phyloP scores from a whole-genome alignment of 75 land plant genomes.

The Adiantum capillusveneris region DNA sequence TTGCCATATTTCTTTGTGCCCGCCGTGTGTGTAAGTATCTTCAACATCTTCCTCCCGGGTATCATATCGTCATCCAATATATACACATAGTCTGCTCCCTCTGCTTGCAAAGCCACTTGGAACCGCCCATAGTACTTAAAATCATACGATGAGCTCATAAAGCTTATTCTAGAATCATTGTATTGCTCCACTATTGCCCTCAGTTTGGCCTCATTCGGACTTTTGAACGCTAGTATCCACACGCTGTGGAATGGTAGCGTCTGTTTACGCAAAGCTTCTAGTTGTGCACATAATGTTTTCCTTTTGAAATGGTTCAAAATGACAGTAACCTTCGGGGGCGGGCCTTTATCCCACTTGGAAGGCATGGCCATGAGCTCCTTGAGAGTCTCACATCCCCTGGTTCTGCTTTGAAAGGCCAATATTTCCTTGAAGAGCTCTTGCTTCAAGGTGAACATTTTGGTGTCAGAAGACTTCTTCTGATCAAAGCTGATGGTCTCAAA shows the following conservation, averaged over 20 bases:
- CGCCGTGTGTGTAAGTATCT: constrained; percentile 80
- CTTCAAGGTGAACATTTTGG: constrained; percentile 70
- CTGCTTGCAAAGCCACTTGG: constrained; percentile 89
- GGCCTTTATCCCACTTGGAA: constrained; percentile 50
- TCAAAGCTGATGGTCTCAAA: constrained; percentile 60
- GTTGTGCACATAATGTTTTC: constrained; percentile 86
- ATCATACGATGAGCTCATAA: constrained; percentile 82
- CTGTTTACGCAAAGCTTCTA: constrained; percentile 74
- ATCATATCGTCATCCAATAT: constrained; percentile 97
- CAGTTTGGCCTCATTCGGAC: constrained; percentile 60
- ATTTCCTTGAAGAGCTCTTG: constrained; percentile 70
- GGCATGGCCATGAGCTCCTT: constrained; percentile 73
- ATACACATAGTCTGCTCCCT: constrained; percentile 73
- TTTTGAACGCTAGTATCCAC: constrained; percentile 95
- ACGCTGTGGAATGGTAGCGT: constrained; percentile 80
- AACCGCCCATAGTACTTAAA: constrained; percentile 98
- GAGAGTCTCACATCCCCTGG: constrained; percentile 80
- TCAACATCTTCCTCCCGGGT: constrained; percentile 75
- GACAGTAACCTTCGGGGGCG: constrained; percentile 70
- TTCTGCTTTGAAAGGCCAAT: constrained; percentile 48
- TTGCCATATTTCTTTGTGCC: constrained; percentile 91
- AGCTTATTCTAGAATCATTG: constrained; percentile 75
- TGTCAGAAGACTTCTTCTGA: constrained; percentile 86
- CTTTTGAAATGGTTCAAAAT: constrained; percentile 93
- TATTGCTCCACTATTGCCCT: constrained; percentile 68